Percentiles rank a stretch among this genome's conserved stretches.
phyloP scores from a whole-genome alignment of 2,329 filamentous ascomycete genomes.

The Lecanosticta acicola region DNA sequence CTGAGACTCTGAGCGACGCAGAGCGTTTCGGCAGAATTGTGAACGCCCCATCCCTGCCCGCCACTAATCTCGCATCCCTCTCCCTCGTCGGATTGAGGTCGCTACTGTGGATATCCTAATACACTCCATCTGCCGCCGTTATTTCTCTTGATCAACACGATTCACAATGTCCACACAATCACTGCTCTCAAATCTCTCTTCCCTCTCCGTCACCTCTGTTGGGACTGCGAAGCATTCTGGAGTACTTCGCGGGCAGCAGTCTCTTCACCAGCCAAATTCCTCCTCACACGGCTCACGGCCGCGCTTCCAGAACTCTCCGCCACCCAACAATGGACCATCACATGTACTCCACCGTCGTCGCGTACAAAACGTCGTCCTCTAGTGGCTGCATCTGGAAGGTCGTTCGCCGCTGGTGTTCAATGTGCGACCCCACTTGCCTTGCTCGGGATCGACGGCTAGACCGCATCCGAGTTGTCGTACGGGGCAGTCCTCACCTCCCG shows the following conservation, averaged over 20 bases:
- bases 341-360: neutral
- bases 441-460: constrained; percentile 3
- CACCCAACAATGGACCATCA: no score
- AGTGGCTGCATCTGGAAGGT: neutral
- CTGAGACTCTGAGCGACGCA: neutral
- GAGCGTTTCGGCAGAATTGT: constrained; percentile 17
- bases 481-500: neutral
- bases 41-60: constrained; percentile 1
- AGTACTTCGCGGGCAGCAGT: no score
- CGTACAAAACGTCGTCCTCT: neutral
- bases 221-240: no score
- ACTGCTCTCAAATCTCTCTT: no score
- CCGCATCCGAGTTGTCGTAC: constrained; percentile 9
- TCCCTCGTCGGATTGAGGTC: neutral
- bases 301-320: neutral
- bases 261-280: neutral
- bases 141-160: neutral
- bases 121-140: neutral
- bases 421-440: neutral
- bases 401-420: neutral
- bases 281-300: neutral
- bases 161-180: neutral
- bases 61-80: constrained; percentile 7
- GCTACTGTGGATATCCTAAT: neutral
- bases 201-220: no score